Evolutionary conservation across 225 moss, liverwort and hornwort genomes (phyloP).

Genomic region (Ulota crispa): DNA sequence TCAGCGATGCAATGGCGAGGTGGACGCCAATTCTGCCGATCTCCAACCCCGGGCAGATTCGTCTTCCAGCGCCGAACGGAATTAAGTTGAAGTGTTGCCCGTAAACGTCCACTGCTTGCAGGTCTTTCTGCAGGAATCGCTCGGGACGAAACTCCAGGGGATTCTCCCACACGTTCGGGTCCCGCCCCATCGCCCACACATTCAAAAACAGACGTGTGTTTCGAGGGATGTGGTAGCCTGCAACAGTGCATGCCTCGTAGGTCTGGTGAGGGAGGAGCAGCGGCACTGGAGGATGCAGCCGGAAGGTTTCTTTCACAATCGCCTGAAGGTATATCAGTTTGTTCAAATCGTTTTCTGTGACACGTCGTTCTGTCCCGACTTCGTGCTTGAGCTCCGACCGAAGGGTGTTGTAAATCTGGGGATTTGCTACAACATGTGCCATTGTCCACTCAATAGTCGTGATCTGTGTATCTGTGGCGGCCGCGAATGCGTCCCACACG

Average conservation of each 20-base stretch:
- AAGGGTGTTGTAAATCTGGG: slow-evolving; percentile 16
- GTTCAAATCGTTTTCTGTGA: slow-evolving; percentile 31
- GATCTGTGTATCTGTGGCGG: slow-evolving; percentile 47
- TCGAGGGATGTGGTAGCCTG: slow-evolving; percentile 33
- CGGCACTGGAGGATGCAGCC: slow-evolving; percentile 46
- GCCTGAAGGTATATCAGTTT: slow-evolving; percentile 38
- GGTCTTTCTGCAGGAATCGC: slow-evolving; percentile 42
- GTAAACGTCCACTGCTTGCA: slow-evolving; percentile 29
- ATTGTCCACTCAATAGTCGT: slow-evolving; percentile 43
- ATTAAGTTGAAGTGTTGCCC: slow-evolving; percentile 52
- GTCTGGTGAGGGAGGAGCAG: slow-evolving; percentile 46
- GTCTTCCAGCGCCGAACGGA: slow-evolving; percentile 55
- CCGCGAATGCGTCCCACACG: slow-evolving; percentile 56
- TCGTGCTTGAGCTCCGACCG: slow-evolving; percentile 32
- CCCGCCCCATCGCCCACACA: slow-evolving; percentile 47
- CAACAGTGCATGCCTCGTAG: slow-evolving; percentile 27
- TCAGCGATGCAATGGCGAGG: slow-evolving; percentile 32
- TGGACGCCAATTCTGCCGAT: slow-evolving; percentile 37
- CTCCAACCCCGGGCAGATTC: slow-evolving; percentile 40
- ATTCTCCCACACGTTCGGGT: slow-evolving; percentile 38
- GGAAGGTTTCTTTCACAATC: slow-evolving; percentile 46
- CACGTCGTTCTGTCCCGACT: slow-evolving; percentile 36
- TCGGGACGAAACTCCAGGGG: slow-evolving; percentile 44
- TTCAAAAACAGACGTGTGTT: slow-evolving; percentile 51
- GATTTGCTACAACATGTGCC: slow-evolving; percentile 36